These are phyloP conservation scores for Aspergillus melleus DNA, from an alignment of 2,329 filamentous ascomycete species.

Conservation along the genomic window DNA sequence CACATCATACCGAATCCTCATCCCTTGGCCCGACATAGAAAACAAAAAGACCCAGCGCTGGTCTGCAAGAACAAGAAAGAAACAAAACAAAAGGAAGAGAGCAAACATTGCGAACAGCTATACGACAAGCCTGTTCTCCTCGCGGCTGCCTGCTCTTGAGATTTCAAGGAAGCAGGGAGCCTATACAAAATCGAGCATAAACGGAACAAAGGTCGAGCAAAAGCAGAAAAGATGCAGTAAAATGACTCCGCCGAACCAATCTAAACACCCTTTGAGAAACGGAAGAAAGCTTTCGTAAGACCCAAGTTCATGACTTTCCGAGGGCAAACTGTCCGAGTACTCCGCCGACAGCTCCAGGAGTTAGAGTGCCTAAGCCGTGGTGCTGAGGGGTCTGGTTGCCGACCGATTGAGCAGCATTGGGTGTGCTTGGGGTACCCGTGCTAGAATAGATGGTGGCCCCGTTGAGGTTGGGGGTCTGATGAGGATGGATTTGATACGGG, in stretches of 20 bases:
- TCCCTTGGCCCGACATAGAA: conserved; percentile 7
- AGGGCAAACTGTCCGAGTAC: conserved; percentile 70
- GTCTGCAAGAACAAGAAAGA: background rate
- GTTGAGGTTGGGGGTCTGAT: conserved; percentile 56
- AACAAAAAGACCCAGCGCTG: conserved; percentile 8
- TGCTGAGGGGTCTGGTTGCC: conserved; percentile 49
- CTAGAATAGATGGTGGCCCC: conserved; percentile 52
- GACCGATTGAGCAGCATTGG: conserved; percentile 56
- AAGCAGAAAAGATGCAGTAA: conserved; percentile 10
- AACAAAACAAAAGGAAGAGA: conserved; percentile 5
- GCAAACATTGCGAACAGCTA: background rate
- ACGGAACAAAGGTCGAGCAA: conserved; percentile 4
- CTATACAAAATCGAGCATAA: conserved; percentile 15
- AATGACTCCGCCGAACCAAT: conserved; percentile 15
- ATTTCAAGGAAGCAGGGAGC: conserved; percentile 6
- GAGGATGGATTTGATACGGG: conserved; percentile 44
- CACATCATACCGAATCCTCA: conserved; percentile 31
- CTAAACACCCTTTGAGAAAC: conserved; percentile 10
- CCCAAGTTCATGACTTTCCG: conserved; percentile 28
- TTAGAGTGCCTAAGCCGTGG: conserved; percentile 64
- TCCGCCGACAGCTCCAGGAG: conserved; percentile 72
- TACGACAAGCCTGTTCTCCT: background rate
- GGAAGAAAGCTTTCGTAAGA: background rate
- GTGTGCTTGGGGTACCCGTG: conserved; percentile 66
- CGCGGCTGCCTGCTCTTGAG: background rate